These are phyloP conservation scores for Amorphotheca resinae DNA, from an alignment of 495 filamentous ascomycete genomes.

Conservation along the genomic window DNA sequence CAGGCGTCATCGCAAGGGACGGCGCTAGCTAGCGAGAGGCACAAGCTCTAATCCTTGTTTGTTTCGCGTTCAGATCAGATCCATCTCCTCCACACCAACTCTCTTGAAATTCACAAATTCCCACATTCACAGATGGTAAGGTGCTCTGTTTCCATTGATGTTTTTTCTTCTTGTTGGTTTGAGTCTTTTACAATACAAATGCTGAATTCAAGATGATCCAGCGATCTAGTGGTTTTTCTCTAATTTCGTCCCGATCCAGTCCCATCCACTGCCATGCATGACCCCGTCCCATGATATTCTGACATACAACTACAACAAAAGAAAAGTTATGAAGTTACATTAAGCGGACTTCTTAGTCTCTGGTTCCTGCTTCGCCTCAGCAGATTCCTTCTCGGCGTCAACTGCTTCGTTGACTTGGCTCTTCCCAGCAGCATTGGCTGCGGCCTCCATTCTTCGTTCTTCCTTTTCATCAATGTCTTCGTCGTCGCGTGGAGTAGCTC, in stretches of 20 bases:
- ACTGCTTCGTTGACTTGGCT: conserved; percentile 15
- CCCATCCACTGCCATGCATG: conserved; percentile 12
- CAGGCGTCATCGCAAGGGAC: neutral
- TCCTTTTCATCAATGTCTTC: conserved; percentile 66
- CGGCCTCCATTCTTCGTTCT: conserved; percentile 27
- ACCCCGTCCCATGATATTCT: conserved; percentile 11
- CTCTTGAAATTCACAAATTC: neutral
- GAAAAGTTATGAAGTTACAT: conserved; percentile 6
- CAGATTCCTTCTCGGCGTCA: conserved; percentile 15
- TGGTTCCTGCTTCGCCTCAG: conserved; percentile 9
- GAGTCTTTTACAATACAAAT: conserved; percentile 1
- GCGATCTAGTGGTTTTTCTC: conserved; percentile 14
- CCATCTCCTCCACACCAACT: no score
- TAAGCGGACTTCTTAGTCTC: conserved; percentile 7
- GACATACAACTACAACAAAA: no score
- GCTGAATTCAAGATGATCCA: conserved; percentile 1
- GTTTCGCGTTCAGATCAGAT: no score
- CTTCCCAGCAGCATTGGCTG: conserved; percentile 7
- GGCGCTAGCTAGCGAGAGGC: neutral
- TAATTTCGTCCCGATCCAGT: conserved; percentile 9
- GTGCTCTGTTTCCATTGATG: neutral
- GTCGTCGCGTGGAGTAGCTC: conserved; percentile 67
- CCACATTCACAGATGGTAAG: neutral
- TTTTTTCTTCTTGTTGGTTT: neutral
- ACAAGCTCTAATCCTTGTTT: neutral